phyloP scores from a whole-genome alignment of 306 rosid species.

The Lupinus albus region DNA sequence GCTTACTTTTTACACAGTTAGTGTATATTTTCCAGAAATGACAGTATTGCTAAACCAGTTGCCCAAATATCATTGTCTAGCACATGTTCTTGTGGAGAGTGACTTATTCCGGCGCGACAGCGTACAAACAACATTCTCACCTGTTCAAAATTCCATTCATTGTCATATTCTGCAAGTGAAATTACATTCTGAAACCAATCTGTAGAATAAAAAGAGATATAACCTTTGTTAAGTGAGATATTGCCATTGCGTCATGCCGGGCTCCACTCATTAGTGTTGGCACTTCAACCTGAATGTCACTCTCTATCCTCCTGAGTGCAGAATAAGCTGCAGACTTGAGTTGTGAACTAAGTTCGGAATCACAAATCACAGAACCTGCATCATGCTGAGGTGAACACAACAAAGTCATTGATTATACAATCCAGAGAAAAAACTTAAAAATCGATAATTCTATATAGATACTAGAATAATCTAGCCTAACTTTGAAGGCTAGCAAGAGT shows the following conservation, averaged over 20 bases:
- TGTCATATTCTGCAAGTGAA: conserved; percentile 26
- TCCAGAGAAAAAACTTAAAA: conserved; percentile 7
- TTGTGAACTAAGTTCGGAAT: conserved; percentile 74
- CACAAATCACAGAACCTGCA: conserved; percentile 85
- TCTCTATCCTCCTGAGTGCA: conserved; percentile 69
- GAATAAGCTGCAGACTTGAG: conserved; percentile 72
- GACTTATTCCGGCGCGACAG: conserved; percentile 90
- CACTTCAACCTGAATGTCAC: conserved; percentile 69
- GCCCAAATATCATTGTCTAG: conserved; percentile 85
- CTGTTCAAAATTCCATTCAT: conserved; percentile 47
- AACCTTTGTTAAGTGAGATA: conserved; percentile 89
- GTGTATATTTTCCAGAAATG: conserved; percentile 62
- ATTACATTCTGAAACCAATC: background rate
- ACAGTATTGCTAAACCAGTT: conserved; percentile 69
- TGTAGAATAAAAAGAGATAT: conserved; percentile 16
- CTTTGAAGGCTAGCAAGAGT: no score
- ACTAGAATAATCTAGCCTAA: no score
- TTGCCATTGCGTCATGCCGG: conserved; percentile 96
- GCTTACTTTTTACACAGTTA: conserved; percentile 27
- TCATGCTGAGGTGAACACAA: conserved; percentile 61
- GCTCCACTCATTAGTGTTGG: conserved; percentile 93
- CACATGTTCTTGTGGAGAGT: conserved; percentile 86
- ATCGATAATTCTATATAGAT: background rate
- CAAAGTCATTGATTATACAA: conserved; percentile 1
- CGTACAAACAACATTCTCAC: conserved; percentile 92